Evolutionary conservation across 139 green algal genomes (phyloP).

Genomic region (Asterochloris sp.): DNA sequence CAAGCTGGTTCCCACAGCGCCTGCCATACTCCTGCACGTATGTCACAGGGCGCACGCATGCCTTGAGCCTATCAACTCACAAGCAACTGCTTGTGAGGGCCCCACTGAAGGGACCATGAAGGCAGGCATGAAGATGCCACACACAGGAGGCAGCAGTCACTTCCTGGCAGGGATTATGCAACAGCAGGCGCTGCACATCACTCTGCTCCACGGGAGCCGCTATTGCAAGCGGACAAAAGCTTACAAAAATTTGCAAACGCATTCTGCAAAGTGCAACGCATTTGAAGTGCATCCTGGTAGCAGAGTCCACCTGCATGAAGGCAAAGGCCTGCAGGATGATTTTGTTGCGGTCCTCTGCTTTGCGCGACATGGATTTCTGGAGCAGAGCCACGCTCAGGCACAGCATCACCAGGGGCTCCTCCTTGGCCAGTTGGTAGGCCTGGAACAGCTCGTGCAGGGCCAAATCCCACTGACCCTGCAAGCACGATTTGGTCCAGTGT

Average conservation of each 20-base stretch:
- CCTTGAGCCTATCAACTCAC: neutral
- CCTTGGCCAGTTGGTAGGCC: conserved; percentile 43
- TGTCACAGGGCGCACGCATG: neutral
- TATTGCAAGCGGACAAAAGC: too few species aligned
- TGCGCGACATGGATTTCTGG: conserved; percentile 33
- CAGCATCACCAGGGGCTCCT: conserved; percentile 59
- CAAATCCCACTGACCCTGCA: neutral
- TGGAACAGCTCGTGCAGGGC: conserved; percentile 67
- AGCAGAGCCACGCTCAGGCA: conserved; percentile 53
- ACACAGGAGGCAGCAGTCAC: too few species aligned
- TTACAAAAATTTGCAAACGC: too few species aligned
- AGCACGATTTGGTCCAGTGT: too few species aligned
- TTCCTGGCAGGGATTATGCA: too few species aligned
- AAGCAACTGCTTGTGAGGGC: neutral
- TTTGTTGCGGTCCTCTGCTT: conserved; percentile 46
- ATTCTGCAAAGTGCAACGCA: neutral
- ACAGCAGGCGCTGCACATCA: too few species aligned
- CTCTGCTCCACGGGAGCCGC: too few species aligned
- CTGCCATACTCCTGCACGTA: conserved; percentile 23
- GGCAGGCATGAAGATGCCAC: too few species aligned
- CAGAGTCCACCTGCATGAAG: conserved; percentile 55
- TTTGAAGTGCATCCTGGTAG: neutral
- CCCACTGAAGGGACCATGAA: too few species aligned
- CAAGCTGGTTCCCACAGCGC: conserved; percentile 28
- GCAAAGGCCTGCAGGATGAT: conserved; percentile 73